Percentiles rank a stretch among this genome's conserved stretches.
Evolutionary conservation across 371 early-diverging fungal species (phyloP).

Genomic region (Mortierella sp.): DNA sequence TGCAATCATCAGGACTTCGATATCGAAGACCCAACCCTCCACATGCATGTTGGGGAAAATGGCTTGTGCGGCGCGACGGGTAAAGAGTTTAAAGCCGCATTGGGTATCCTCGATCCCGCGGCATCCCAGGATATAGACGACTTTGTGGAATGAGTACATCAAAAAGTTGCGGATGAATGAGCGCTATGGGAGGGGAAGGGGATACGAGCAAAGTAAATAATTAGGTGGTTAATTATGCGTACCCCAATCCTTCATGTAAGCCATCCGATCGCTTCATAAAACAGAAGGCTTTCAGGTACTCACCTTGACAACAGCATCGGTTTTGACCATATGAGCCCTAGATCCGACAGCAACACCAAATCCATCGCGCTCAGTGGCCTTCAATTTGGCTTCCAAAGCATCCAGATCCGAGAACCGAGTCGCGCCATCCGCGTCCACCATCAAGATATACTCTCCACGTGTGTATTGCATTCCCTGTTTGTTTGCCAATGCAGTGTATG

Average conservation of each 20-base stretch:
- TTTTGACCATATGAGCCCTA: constrained; percentile 89
- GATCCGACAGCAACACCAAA: constrained; percentile 89
- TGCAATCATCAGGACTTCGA: constrained; percentile 93
- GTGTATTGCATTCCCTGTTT: constrained; percentile 85
- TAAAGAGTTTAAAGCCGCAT: constrained; percentile 97
- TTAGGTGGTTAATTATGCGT: no score
- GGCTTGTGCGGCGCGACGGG: constrained; percentile 80
- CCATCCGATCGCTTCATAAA: neutral
- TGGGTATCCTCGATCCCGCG: constrained; percentile 93
- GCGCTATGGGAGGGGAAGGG: constrained; percentile 65
- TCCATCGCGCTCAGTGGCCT: constrained; percentile 61
- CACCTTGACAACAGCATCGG: constrained; percentile 97
- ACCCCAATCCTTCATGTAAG: no score
- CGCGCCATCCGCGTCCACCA: constrained; percentile 98
- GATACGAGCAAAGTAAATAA: no score
- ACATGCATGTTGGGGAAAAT: constrained; percentile 95
- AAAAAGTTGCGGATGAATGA: constrained; percentile 91
- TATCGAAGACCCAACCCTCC: constrained; percentile 97
- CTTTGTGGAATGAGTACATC: constrained; percentile 92
- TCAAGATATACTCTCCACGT: constrained; percentile 85
- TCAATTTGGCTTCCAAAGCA: constrained; percentile 66
- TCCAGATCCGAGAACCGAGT: constrained; percentile 90
- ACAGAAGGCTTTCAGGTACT: neutral
- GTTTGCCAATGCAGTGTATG: neutral
- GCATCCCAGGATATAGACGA: constrained; percentile 88